A percentile compares a stretch with the other conserved stretches of the same genome.
Evolutionary conservation across 257 asterid genomes (phyloP).

Genomic region (Coffea eugenioides): DNA sequence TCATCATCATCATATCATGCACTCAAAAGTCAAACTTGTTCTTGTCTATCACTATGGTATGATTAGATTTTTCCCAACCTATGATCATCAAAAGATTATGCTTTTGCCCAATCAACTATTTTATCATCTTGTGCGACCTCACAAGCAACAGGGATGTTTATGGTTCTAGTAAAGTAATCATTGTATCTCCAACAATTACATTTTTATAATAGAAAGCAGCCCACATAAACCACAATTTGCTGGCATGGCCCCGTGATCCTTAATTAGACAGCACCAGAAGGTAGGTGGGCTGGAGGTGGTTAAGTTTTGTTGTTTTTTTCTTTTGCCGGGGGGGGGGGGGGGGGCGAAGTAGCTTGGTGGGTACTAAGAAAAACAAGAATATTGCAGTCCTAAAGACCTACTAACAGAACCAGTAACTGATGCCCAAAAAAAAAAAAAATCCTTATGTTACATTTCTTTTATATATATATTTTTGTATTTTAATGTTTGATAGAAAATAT

Average conservation of each 20-base stretch:
- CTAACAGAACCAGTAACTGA: background rate
- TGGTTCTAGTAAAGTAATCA: background rate
- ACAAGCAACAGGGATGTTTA: slow-evolving; percentile 4
- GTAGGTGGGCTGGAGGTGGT: background rate
- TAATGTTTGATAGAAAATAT: background rate
- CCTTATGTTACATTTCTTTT: too few species aligned
- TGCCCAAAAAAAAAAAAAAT: background rate
- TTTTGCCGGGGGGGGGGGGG: too few species aligned
- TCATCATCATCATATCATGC: background rate
- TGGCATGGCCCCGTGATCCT: slow-evolving; percentile 11
- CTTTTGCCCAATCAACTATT: slow-evolving; percentile 2
- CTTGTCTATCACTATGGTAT: slow-evolving; percentile 7
- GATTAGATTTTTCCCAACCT: background rate
- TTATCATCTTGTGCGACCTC: slow-evolving; percentile 3
- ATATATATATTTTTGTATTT: too few species aligned
- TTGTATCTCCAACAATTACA: background rate
- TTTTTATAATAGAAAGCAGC: background rate
- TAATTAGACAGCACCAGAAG: slow-evolving; percentile 1
- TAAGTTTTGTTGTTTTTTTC: background rate
- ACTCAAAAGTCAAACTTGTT: slow-evolving; percentile 6
- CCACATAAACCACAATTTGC: background rate
- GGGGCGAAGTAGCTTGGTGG: background rate
- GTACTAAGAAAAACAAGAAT: too few species aligned
- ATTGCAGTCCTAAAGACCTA: background rate
- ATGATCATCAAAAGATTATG: slow-evolving; percentile 16